Percentiles rank a stretch among this genome's conserved stretches.
Conservation (phyloP, 352 stramenopile genomes). For the Globisporangium nodosum region DNA sequence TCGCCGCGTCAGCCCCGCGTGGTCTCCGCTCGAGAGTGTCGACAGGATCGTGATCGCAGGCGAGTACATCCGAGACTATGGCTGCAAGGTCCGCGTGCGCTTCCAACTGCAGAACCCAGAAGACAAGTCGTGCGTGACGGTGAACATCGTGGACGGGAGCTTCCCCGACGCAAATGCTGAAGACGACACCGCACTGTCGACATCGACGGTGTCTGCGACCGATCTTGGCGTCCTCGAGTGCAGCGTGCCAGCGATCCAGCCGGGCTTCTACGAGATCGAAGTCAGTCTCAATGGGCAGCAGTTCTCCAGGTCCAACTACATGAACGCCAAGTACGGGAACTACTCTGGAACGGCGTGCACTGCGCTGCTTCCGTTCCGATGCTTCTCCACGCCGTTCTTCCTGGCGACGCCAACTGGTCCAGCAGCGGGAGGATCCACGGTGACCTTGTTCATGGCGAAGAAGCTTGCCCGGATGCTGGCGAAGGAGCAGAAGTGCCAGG, state of each 20-base stretch:
- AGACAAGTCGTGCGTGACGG: slow-evolving; percentile 10
- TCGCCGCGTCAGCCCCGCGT: slow-evolving; percentile 40
- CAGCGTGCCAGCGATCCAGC: slow-evolving; percentile 24
- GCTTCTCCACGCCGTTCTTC: slow-evolving; percentile 54
- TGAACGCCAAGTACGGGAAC: slow-evolving; percentile 53
- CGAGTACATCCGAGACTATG: slow-evolving; percentile 47
- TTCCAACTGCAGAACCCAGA: slow-evolving; percentile 36
- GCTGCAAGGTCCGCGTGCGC: slow-evolving; percentile 33
- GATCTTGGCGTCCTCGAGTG: slow-evolving; percentile 12
- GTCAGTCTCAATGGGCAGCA: slow-evolving; percentile 68
- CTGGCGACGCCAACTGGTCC: slow-evolving; percentile 57
- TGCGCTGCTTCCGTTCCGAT: slow-evolving; percentile 48
- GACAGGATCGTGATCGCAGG: slow-evolving; percentile 32
- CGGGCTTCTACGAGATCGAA: slow-evolving; percentile 58
- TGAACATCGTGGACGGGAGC: slow-evolving; percentile 19
- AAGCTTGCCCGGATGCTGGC: slow-evolving; percentile 42
- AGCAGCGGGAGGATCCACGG: slow-evolving; percentile 48
- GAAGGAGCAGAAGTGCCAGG: slow-evolving; percentile 45
- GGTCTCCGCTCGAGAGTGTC: slow-evolving; percentile 32
- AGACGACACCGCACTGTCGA: background rate
- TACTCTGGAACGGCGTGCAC: slow-evolving; percentile 58
- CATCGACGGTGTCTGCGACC: background rate
- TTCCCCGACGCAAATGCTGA: slow-evolving; percentile 17
- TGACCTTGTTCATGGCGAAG: slow-evolving; percentile 51
- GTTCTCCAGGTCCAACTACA: slow-evolving; percentile 50